phyloP scores from a whole-genome alignment of 345 rosid species.

The Pugionium cornutum region DNA sequence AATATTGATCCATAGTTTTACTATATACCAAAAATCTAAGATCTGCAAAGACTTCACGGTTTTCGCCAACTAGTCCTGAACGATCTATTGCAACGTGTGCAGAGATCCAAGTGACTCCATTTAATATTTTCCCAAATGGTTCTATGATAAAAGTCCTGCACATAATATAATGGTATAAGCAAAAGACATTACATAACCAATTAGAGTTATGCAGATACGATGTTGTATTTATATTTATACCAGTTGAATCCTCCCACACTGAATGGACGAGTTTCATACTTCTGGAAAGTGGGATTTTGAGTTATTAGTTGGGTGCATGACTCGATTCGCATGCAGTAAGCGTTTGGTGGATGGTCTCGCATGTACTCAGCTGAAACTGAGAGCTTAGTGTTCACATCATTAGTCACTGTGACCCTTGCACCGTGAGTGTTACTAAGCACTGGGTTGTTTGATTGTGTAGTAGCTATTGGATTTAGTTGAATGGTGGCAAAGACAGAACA shows the following conservation, averaged over 20 bases:
- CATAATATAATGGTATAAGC: neutral
- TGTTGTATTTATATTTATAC: neutral
- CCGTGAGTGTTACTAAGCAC: slow-evolving; percentile 19
- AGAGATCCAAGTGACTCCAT: slow-evolving; percentile 7
- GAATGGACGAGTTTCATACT: slow-evolving; percentile 24
- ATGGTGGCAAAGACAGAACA: slow-evolving; percentile 6
- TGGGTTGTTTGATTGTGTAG: neutral
- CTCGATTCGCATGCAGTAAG: slow-evolving; percentile 15
- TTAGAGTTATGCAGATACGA: neutral
- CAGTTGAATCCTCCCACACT: slow-evolving; percentile 22
- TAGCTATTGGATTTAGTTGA: neutral
- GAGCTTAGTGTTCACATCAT: neutral
- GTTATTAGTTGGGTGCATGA: neutral
- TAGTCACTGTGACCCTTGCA: neutral
- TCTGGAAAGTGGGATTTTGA: neutral
- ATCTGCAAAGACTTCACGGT: slow-evolving; percentile 23
- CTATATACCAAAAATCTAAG: slow-evolving; percentile 16
- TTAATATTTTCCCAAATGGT: neutral
- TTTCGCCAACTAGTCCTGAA: slow-evolving; percentile 17
- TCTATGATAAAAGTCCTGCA: slow-evolving; percentile 8
- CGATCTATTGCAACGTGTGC: slow-evolving; percentile 14
- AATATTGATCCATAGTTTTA: neutral
- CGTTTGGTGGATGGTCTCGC: slow-evolving; percentile 10
- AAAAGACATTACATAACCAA: neutral
- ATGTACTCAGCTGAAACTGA: neutral